A percentile compares a stretch with the other conserved stretches of the same genome.
These are phyloP conservation scores for Exidia glandulosa DNA, from an alignment of 768 basidiomycete genomes.

Conservation along the genomic window DNA sequence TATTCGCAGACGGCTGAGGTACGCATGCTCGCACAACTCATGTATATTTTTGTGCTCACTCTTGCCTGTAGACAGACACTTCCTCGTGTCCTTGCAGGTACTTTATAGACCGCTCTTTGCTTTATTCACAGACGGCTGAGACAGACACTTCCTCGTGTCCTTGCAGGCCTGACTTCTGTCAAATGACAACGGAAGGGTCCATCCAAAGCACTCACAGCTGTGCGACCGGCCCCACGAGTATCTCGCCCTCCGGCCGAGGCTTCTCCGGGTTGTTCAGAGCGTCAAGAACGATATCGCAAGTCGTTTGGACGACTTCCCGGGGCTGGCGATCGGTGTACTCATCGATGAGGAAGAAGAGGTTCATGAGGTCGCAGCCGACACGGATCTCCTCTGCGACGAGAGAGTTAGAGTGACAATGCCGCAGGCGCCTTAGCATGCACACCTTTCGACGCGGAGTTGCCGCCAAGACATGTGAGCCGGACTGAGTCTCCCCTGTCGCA, in stretches of 20 bases:
- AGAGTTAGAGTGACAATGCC: no score
- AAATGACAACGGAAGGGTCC: background rate
- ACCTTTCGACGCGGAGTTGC: no score
- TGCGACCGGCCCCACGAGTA: background rate
- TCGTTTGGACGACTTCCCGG: background rate
- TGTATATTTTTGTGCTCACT: no score
- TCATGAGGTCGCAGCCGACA: slow-evolving; percentile 21
- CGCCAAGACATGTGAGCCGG: no score
- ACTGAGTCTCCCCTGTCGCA: background rate
- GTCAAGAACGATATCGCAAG: background rate
- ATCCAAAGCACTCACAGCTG: background rate
- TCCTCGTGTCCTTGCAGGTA: no score
- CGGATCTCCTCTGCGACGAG: slow-evolving; percentile 14
- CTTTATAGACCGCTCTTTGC: no score
- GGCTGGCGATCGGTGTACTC: slow-evolving; percentile 19
- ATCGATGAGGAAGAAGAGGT: slow-evolving; percentile 21
- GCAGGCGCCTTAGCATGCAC: no score
- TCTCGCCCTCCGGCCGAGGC: background rate
- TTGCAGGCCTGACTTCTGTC: background rate
- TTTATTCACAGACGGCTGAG: no score
- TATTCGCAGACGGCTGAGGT: no score
- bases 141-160: no score
- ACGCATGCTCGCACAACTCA: no score
- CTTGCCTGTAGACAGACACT: no score
- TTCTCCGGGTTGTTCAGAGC: background rate